Percentiles rank a stretch among this genome's conserved stretches.
phyloP scores from a whole-genome alignment of 2,329 filamentous ascomycete species.

The Chrysosporium keratinophilum region DNA sequence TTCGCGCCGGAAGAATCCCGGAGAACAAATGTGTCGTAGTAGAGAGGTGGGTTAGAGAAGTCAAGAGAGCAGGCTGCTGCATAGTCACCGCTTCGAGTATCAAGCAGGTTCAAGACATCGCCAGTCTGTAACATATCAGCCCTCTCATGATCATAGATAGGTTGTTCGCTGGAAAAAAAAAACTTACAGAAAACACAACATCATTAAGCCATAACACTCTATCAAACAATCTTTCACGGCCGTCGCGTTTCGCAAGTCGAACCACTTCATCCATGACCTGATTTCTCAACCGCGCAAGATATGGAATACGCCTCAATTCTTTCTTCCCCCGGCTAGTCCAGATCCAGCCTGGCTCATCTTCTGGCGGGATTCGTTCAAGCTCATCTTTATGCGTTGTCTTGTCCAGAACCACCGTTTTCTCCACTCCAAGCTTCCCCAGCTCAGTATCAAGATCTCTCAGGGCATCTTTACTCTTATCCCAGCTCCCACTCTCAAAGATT shows the following conservation, averaged over 20 bases:
- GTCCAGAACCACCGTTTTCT: conserved; percentile 47
- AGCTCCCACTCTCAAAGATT: conserved; percentile 58
- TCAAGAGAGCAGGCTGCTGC: conserved; percentile 62
- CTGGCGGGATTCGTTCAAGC: conserved; percentile 36
- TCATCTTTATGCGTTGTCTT: conserved; percentile 50
- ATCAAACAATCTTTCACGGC: conserved; percentile 43
- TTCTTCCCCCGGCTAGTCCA: conserved; percentile 44
- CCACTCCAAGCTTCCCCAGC: conserved; percentile 45
- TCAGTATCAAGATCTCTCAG: conserved; percentile 47
- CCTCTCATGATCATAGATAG: background rate
- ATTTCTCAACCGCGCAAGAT: conserved; percentile 56
- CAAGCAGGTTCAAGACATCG: conserved; percentile 48
- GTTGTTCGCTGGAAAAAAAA: background rate
- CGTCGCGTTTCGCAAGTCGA: conserved; percentile 4
- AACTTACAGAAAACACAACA: conserved; percentile 35
- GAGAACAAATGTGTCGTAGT: conserved; percentile 65
- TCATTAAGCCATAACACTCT: conserved; percentile 50
- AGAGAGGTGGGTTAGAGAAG: conserved; percentile 55
- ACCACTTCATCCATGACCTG: conserved; percentile 48
- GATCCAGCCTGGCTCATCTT: conserved; percentile 52
- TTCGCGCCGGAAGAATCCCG: conserved; percentile 56
- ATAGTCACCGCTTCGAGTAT: conserved; percentile 49
- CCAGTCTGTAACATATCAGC: conserved; percentile 29
- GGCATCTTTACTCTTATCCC: conserved; percentile 56
- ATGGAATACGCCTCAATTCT: conserved; percentile 58